Evolutionary conservation across 2,329 filamentous ascomycete species (phyloP).

Genomic region (Salinomyces thailandicus): DNA sequence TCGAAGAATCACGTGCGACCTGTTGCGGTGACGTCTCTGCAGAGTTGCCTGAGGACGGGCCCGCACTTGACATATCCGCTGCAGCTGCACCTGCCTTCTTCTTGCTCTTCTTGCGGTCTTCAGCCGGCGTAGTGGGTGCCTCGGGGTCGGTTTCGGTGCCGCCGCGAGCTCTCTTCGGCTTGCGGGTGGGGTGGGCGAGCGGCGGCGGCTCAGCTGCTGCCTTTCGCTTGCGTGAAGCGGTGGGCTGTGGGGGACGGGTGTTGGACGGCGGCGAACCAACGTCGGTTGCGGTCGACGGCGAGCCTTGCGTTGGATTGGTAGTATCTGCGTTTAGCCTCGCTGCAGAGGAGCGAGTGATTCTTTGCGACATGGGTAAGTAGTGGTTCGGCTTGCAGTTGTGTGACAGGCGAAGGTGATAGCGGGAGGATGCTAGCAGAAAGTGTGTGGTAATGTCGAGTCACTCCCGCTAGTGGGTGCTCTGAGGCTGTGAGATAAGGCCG

Average conservation of each 20-base stretch:
- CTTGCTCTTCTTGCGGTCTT: constrained; percentile 49
- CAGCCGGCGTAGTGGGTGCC: constrained; percentile 28
- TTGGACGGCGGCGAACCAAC: constrained; percentile 36
- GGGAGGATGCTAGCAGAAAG: too few species aligned
- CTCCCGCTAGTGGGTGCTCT: too few species aligned
- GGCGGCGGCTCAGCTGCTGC: constrained; percentile 42
- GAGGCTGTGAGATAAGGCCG: too few species aligned
- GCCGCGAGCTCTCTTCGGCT: constrained; percentile 49
- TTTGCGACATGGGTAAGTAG: constrained; percentile 72
- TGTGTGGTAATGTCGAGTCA: too few species aligned
- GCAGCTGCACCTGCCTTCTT: constrained; percentile 17
- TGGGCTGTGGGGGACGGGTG: constrained; percentile 33
- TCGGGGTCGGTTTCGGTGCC: constrained; percentile 29
- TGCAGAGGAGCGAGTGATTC: constrained; percentile 71
- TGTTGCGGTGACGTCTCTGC: constrained; percentile 49
- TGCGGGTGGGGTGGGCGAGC: constrained; percentile 28
- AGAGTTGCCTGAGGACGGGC: constrained; percentile 53
- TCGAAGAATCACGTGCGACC: constrained; percentile 52
- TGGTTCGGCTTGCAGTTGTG: not conserved
- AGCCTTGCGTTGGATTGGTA: constrained; percentile 20
- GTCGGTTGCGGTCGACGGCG: constrained; percentile 30
- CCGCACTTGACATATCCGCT: constrained; percentile 62
- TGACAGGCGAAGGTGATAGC: not conserved
- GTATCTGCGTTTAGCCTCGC: constrained; percentile 20
- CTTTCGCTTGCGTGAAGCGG: constrained; percentile 62